Base-by-base conservation (phyloP, 257 asterid species). In the Asclepias syriaca region DNA sequence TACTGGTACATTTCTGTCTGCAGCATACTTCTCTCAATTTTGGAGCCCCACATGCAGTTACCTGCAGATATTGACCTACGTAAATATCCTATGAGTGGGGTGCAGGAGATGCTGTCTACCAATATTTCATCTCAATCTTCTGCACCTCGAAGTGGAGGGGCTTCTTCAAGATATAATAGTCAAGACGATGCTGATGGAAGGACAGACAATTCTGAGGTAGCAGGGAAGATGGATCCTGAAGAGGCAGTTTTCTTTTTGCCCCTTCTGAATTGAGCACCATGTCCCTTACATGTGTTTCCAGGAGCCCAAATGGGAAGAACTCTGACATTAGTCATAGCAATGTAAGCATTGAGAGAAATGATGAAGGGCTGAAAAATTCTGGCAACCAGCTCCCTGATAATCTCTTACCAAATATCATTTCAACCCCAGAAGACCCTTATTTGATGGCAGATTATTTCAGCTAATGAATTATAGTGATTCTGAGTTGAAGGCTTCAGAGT, bases 21-120 rank as follows among this genome's bases (percentile, higher is more conserved):
- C 99, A 94, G 99, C 80, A 96, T 91, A 67, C 98, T 94, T 79
- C 99, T 94, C 77, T 82, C 91, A 65, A 86, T 94, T 82, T 83
- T 94, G 85, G 98, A 88, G 69, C 88, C 96, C 84, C 95, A 84
- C 85, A 82, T 94, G 90, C 97, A 84, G 81, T 82, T 94, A 79
- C 99, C 97, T 86, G 81, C 85, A 75, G 96, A 84, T 74, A 85
- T 94, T 72, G 96, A 94, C 78, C 78, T 75, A 53, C 74, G 82
- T 80, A 87, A 84, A 77, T 80, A 77, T 80, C 68, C 88, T 77
- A 84, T 75, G 73, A 37, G 81, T 70, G 90, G 80, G 66, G 73
- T 65, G 14, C 79, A 65, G 75, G 96, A 80, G 75, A 79, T 80
- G 74, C 85, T 82, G 54, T 76, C 87, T 59, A 58, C 77, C 54